These are phyloP conservation scores for Epichloe bromicola DNA, from an alignment of 2,329 filamentous ascomycete genomes.

Conservation along the genomic window DNA sequence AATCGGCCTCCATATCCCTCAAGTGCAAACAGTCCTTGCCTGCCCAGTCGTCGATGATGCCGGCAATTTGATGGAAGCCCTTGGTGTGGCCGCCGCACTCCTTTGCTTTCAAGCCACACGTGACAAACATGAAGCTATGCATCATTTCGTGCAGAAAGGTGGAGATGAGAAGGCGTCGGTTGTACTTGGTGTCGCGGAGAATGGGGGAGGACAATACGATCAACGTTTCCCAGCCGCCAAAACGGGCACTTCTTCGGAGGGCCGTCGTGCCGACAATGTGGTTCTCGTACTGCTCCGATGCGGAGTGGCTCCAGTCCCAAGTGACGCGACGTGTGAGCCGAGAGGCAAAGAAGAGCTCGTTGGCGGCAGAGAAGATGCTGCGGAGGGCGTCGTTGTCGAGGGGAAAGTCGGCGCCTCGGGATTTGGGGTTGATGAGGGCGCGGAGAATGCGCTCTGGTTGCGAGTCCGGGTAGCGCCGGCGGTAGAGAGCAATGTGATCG, in stretches of 20 bases:
- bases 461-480: conserved; percentile 33
- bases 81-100: conserved; percentile 45
- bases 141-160: conserved; percentile 56
- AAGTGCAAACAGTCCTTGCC: conserved; percentile 41
- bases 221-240: conserved; percentile 46
- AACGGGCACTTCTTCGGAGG: conserved; percentile 31
- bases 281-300: conserved; percentile 34
- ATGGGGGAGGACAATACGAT: conserved; percentile 50
- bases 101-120: conserved; percentile 44
- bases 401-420: conserved; percentile 31
- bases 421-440: conserved; percentile 40
- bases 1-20: conserved; percentile 47
- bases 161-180: conserved; percentile 46
- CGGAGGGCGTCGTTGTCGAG: conserved; percentile 45
- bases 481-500: conserved; percentile 30
- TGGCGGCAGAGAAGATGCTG: conserved; percentile 46
- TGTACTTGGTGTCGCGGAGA: conserved; percentile 41
- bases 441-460: conserved; percentile 44
- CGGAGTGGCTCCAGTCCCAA: conserved; percentile 47
- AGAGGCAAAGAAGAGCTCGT: conserved; percentile 49
- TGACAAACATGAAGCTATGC: conserved; percentile 52
- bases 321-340: conserved; percentile 42
- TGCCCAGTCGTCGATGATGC: conserved; percentile 48
- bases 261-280: conserved; percentile 52
- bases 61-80: conserved; percentile 46